Evolutionary conservation across 371 early-diverging fungal genomes (phyloP).

Genomic region (Mucor saturninus): DNA sequence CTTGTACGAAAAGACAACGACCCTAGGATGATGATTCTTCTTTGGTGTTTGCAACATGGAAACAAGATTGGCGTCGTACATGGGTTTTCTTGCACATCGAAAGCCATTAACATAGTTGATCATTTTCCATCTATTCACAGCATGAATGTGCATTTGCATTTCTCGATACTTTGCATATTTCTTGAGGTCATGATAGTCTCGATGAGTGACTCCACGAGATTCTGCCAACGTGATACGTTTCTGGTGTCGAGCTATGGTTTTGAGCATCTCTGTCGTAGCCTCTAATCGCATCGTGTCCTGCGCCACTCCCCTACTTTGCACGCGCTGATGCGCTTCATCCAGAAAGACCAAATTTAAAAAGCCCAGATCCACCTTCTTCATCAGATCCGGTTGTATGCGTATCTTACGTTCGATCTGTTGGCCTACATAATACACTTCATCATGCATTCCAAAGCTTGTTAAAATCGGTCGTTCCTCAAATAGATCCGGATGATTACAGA

Average conservation of each 20-base stretch:
- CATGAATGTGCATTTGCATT: constrained; percentile 23
- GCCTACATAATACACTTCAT: constrained; percentile 49
- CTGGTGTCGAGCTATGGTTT: constrained; percentile 36
- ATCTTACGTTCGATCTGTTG: constrained; percentile 41
- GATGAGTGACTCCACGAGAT: constrained; percentile 33
- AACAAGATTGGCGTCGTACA: constrained; percentile 52
- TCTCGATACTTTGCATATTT: constrained; percentile 45
- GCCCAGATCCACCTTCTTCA: constrained; percentile 30
- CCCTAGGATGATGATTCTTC: constrained; percentile 34
- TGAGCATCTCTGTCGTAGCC: constrained; percentile 45
- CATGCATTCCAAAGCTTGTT: constrained; percentile 76
- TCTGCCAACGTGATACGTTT: constrained; percentile 30
- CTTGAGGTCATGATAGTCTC: constrained; percentile 42
- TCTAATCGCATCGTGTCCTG: constrained; percentile 44
- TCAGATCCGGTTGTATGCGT: not conserved
- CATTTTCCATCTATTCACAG: constrained; percentile 39
- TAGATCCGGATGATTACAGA: constrained; percentile 96
- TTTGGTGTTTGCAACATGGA: constrained; percentile 17
- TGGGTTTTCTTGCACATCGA: constrained; percentile 43
- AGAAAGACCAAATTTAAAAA: constrained; percentile 57
- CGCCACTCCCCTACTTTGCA: constrained; percentile 39
- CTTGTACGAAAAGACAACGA: constrained; percentile 22
- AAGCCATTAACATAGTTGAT: constrained; percentile 44
- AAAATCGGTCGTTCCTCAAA: constrained; percentile 89
- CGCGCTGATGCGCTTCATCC: constrained; percentile 26